Conservation (phyloP, 768 basidiomycete genomes). For the Trametes meyenii region DNA sequence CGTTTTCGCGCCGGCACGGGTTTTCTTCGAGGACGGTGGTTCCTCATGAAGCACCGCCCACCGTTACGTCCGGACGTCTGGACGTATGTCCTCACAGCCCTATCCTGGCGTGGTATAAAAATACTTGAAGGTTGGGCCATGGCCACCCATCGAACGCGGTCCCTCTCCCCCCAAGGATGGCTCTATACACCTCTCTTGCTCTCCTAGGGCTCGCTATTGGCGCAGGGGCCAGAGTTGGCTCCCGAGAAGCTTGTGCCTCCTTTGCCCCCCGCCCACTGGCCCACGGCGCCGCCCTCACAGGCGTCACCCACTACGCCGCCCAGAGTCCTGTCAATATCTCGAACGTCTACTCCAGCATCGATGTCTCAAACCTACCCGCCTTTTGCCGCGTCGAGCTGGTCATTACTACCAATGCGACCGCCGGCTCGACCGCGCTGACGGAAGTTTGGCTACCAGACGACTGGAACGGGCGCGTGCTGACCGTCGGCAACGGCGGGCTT, state of each 20-base stretch:
- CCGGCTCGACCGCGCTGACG: slow-evolving; percentile 24
- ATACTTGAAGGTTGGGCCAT: background rate
- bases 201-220: slow-evolving; percentile 1
- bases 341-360: slow-evolving; percentile 27
- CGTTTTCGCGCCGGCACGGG: slow-evolving; percentile 1
- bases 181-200: background rate
- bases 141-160: background rate
- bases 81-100: background rate
- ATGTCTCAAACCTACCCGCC: slow-evolving; percentile 23
- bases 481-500: slow-evolving; percentile 34
- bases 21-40: background rate
- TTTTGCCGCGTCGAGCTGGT: slow-evolving; percentile 32
- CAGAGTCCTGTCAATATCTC: slow-evolving; percentile 26
- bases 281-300: slow-evolving; percentile 6
- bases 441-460: slow-evolving; percentile 38
- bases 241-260: slow-evolving; percentile 2
- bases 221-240: background rate
- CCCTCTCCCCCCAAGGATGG: background rate
- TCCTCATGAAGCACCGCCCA: background rate
- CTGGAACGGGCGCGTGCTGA: slow-evolving; percentile 35
- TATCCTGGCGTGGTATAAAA: slow-evolving; percentile 2
- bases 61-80: background rate
- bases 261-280: slow-evolving; percentile 10
- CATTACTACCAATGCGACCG: slow-evolving; percentile 30
- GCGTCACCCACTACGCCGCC: slow-evolving; percentile 21